phyloP scores from a whole-genome alignment of 2,329 filamentous ascomycete genomes.

The Ilyonectria sp. region DNA sequence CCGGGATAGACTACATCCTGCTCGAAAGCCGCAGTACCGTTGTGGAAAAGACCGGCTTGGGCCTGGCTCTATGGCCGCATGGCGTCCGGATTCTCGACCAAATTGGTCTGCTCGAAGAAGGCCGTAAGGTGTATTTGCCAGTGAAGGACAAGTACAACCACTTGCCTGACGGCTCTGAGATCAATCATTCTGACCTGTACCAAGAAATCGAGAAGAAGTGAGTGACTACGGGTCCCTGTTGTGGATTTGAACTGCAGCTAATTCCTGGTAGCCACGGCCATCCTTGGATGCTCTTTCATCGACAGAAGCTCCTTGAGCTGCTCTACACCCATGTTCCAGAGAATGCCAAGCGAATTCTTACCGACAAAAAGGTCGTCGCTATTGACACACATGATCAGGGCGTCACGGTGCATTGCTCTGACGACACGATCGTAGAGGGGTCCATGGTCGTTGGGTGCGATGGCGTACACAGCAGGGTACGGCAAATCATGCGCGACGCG shows the following conservation, averaged over 20 bases:
- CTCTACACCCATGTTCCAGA: conserved; percentile 33
- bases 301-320: conserved; percentile 33
- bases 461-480: conserved; percentile 35
- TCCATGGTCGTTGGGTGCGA: conserved; percentile 40
- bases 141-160: conserved; percentile 22
- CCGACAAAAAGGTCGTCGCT: conserved; percentile 31
- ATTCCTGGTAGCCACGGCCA: conserved; percentile 28
- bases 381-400: conserved; percentile 7
- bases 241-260: not conserved
- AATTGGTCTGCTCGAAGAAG: conserved; percentile 44
- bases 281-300: conserved; percentile 37
- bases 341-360: conserved; percentile 1
- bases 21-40: conserved; percentile 49
- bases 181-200: conserved; percentile 5
- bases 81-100: conserved; percentile 51
- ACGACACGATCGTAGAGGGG: conserved; percentile 23
- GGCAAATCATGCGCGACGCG: conserved; percentile 17
- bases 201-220: conserved; percentile 10
- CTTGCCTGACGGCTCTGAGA: conserved; percentile 16
- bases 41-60: conserved; percentile 48
- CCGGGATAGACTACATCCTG: conserved; percentile 53
- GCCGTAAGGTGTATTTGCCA: conserved; percentile 6
- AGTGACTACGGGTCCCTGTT: not conserved
- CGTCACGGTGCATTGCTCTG: conserved; percentile 34
- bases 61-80: conserved; percentile 46